Base-by-base conservation (phyloP, 1,284 basidiomycete species). In the Earliella scabrosa region DNA sequence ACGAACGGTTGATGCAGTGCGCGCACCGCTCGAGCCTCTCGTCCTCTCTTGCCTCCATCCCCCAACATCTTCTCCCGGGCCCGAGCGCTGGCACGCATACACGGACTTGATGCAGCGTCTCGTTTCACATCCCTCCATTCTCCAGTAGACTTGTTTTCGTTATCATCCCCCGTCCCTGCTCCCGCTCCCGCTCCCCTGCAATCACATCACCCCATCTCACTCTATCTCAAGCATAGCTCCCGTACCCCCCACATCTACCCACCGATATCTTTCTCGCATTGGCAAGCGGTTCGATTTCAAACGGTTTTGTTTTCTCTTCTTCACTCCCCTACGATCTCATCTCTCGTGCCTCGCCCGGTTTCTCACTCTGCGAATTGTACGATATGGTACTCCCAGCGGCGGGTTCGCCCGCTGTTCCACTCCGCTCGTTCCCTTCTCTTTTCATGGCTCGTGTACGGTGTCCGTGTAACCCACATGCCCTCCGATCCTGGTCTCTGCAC, bases 61-160 rank as follows among this genome's bases (percentile, higher is more conserved):
- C 43, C 9, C 35, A 24, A 24, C 41, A 10, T n/a, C 21, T 27
- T 47, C 23, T 31, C 41, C 26, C 49, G 46, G 51, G 50, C 45
- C 13, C 52, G 49, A 43, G 59, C 59, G 50, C 56, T 39, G 47
- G 50, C 53, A 53, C 43, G 41, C 49, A 55, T 55, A 55, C 56
- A 61, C 47, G 59, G 55, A 57, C 52, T 39, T 41, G 55, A 52
- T 47, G 49, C 52, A 45, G 45, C 52, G 58, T 32, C 45, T 56
- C 52, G 54, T 45, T 43, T 52, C 41, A 6, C 40, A 41, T 50
- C 45, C 20, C 38, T 38, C 27, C 18, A 10, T 20, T 31, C 40
- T 27, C 32, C 45, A 32, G 27, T 43, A 46, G 34, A 45, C 21
- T 41, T 40, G 24, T 38, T 29, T 32, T 20, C 35, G 35, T 16